Conservation (phyloP, 139 green algal species). For the Auxenochlorella pyrenoidosa region DNA sequence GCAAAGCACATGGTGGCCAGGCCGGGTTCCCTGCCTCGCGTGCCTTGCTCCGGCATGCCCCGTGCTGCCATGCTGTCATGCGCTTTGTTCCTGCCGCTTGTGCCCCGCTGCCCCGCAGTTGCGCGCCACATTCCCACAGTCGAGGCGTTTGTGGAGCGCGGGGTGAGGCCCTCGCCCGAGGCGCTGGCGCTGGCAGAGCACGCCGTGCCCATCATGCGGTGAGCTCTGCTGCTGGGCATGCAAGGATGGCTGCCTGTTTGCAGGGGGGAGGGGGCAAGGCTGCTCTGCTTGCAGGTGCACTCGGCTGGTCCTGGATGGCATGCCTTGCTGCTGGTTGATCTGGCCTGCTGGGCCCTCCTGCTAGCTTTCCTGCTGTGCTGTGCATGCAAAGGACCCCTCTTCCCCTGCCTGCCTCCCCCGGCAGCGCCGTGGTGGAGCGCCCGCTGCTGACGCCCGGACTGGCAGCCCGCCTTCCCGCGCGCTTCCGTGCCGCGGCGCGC, state of each 20-base stretch:
- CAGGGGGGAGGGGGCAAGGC: background rate
- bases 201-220: conserved; percentile 33
- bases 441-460: conserved; percentile 30
- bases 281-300: background rate
- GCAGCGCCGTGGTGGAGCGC: conserved; percentile 26
- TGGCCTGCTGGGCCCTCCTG: too few relatives aligned
- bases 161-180: background rate
- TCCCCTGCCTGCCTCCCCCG: background rate
- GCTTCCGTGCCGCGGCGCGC: background rate
- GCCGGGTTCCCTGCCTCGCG: too few relatives aligned
- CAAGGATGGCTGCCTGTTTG: background rate
- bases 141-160: conserved; percentile 33
- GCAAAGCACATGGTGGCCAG: too few relatives aligned
- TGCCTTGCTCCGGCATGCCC: too few relatives aligned
- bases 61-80: background rate
- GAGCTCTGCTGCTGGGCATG: background rate
- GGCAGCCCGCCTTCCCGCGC: conserved; percentile 5
- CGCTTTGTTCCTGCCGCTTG: too few relatives aligned
- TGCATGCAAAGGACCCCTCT: background rate
- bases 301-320: too few relatives aligned
- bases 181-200: conserved; percentile 21
- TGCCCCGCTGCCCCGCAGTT: background rate
- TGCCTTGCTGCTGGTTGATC: too few relatives aligned
- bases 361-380: background rate
- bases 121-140: conserved; percentile 20